Evolutionary conservation across 257 asterid species (phyloP).

Genomic region (Solanum arcanum): DNA sequence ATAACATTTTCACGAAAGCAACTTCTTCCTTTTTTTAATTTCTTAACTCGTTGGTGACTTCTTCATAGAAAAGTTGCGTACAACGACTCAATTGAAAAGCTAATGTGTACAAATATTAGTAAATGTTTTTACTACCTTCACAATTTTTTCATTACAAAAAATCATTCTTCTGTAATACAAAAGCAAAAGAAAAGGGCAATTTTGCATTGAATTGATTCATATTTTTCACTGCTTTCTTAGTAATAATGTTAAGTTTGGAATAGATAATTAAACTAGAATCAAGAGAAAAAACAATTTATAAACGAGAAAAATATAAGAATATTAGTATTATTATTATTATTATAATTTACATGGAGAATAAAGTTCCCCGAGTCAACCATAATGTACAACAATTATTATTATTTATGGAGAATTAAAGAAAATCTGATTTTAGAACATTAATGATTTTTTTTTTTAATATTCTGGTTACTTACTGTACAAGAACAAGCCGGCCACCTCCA

Average conservation of each 20-base stretch:
- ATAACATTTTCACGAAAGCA: no score
- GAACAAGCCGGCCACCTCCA: constrained; percentile 16
- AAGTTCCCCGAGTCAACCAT: background rate
- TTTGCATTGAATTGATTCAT: background rate
- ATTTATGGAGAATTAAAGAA: background rate
- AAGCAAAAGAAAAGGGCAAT: background rate
- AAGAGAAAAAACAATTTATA: background rate
- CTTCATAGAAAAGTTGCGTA: no score
- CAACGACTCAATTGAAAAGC: background rate
- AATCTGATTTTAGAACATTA: background rate
- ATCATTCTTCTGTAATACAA: background rate
- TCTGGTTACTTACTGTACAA: constrained; percentile 31
- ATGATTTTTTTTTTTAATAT: background rate
- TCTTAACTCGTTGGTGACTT: no score
- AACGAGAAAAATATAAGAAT: background rate
- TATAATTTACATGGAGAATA: background rate
- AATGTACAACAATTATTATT: background rate
- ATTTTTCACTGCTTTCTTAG: background rate
- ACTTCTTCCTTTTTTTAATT: no score
- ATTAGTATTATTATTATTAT: background rate
- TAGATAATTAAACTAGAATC: background rate
- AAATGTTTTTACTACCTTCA: background rate
- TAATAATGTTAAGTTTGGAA: background rate
- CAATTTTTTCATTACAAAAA: no score
- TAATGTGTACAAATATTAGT: no score